These are phyloP conservation scores for Fusarium luffae DNA, from an alignment of 2,329 filamentous ascomycete species.

Conservation along the genomic window DNA sequence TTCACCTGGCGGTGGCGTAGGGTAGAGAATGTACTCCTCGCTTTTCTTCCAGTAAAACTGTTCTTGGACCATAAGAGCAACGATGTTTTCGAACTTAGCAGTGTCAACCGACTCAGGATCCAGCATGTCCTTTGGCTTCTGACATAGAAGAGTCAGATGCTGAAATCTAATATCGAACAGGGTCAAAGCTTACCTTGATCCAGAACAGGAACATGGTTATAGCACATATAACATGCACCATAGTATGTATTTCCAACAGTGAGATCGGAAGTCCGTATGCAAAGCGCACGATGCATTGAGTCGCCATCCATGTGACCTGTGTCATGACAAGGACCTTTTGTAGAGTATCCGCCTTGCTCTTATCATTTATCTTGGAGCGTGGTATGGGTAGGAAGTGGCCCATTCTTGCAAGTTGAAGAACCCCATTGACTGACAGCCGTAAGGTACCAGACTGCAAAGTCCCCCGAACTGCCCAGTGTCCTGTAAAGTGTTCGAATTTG, in stretches of 20 bases:
- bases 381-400: not conserved
- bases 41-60: not conserved
- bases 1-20: not conserved
- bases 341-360: not conserved
- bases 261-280: not conserved
- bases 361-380: not conserved
- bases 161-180: rapidly evolving
- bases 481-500: not conserved
- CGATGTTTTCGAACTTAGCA: not conserved
- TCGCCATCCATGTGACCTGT: not conserved
- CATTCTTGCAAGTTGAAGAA: not conserved
- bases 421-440: not conserved
- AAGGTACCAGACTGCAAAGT: not conserved
- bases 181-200: not conserved
- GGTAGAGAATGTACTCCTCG: not conserved
- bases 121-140: not conserved
- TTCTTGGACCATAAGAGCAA: not conserved
- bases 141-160: not conserved
- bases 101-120: not conserved
- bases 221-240: not conserved
- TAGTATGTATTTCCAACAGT: not conserved
- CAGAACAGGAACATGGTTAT: not conserved
- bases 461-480: not conserved
- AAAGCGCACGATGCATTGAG: not conserved
- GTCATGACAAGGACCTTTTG: not conserved